Evolutionary conservation across 257 asterid species (phyloP).

Genomic region (Jaltomata sinuosa): DNA sequence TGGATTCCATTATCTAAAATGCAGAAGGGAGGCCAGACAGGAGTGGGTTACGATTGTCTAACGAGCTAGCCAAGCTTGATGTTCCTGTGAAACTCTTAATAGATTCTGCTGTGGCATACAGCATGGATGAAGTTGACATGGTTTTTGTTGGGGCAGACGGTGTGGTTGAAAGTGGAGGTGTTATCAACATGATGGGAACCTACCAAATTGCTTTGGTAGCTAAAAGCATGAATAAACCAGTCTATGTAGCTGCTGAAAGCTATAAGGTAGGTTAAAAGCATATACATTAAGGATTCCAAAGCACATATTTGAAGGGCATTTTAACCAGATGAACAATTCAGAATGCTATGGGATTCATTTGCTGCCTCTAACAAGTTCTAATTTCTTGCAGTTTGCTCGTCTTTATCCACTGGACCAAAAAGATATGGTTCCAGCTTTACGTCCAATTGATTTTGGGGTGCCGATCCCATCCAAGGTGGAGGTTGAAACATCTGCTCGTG

Average conservation of each 20-base stretch:
- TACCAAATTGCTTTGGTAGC: conserved; percentile 94
- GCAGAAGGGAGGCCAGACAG: conserved; percentile 97
- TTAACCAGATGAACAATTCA: neutral
- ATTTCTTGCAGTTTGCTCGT: conserved; percentile 72
- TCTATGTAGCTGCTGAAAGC: conserved; percentile 93
- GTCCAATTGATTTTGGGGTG: conserved; percentile 87
- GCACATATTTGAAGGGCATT: neutral
- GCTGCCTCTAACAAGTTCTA: neutral
- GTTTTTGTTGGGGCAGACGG: conserved; percentile 96
- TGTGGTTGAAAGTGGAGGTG: conserved; percentile 91
- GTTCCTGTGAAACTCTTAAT: conserved; percentile 85
- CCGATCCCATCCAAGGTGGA: conserved; percentile 88
- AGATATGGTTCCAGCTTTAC: conserved; percentile 87
- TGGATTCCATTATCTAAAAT: conserved; percentile 9
- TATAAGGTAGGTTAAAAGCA: conserved; percentile 48
- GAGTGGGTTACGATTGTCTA: conserved; percentile 68
- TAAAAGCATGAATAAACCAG: conserved; percentile 93
- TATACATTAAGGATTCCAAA: neutral
- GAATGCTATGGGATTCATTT: neutral
- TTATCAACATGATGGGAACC: conserved; percentile 97
- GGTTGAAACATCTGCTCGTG: conserved; percentile 93
- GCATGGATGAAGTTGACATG: conserved; percentile 96
- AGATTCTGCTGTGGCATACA: conserved; percentile 96
- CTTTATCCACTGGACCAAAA: conserved; percentile 82
- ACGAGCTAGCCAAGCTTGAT: conserved; percentile 83